Conservation (phyloP, 352 stramenopile species). For the Globisporangium splendens region DNA sequence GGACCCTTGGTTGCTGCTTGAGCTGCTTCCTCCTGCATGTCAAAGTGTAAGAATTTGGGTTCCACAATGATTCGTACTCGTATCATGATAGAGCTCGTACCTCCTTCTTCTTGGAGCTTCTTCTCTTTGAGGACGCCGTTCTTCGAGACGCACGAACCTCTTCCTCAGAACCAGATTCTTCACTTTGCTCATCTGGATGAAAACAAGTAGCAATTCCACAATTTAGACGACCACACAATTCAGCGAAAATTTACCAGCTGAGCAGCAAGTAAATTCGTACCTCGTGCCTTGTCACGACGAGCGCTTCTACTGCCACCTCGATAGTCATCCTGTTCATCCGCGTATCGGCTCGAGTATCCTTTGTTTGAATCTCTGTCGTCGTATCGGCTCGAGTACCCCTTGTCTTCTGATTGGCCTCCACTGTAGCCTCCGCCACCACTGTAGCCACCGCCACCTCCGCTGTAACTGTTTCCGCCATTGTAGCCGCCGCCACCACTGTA, state of each 20-base stretch:
- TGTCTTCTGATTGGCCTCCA: constrained; percentile 21
- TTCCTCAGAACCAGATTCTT: constrained; percentile 72
- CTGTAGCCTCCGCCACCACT: constrained; percentile 18
- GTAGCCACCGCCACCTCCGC: constrained; percentile 28
- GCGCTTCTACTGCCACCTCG: constrained; percentile 28
- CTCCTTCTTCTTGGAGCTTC: constrained; percentile 74
- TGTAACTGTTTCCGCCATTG: constrained; percentile 36
- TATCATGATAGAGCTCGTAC: constrained; percentile 15
- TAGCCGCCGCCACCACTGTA: constrained; percentile 32
- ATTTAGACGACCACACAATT: background rate
- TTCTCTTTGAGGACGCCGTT: constrained; percentile 59
- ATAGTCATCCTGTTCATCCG: constrained; percentile 57
- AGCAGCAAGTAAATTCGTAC: constrained; percentile 8
- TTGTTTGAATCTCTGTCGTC: constrained; percentile 51
- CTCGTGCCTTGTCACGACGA: constrained; percentile 38
- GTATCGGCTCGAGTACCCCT: constrained; percentile 36
- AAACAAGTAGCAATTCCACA: background rate
- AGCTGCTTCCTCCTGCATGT: constrained; percentile 31
- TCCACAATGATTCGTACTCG: background rate
- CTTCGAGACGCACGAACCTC: constrained; percentile 55
- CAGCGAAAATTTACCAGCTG: background rate
- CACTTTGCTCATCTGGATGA: constrained; percentile 46
- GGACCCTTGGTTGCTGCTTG: constrained; percentile 46
- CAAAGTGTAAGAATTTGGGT: background rate
- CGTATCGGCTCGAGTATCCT: constrained; percentile 69